A percentile compares a stretch with the other conserved stretches of the same genome.
These are phyloP conservation scores for Hanseniaspora jakobsenii DNA, from an alignment of 805 yeast genomes.

Conservation along the genomic window DNA sequence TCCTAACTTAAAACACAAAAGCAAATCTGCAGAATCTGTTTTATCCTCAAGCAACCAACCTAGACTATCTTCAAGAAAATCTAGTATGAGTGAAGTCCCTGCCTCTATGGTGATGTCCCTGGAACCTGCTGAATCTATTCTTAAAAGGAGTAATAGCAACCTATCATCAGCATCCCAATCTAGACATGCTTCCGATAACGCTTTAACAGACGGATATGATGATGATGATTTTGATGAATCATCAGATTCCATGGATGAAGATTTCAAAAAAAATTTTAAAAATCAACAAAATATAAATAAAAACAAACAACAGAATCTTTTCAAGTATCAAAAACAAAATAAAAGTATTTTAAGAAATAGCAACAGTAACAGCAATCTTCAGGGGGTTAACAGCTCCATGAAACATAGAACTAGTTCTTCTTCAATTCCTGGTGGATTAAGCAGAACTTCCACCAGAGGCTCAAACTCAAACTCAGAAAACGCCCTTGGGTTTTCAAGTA, in stretches of 20 bases:
- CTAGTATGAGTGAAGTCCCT: constrained; percentile 16
- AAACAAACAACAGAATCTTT: too few relatives aligned
- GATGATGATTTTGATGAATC: constrained; percentile 3
- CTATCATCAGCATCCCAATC: constrained; percentile 14
- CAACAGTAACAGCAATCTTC: constrained; percentile 1
- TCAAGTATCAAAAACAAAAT: too few relatives aligned
- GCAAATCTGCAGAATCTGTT: constrained; percentile 3
- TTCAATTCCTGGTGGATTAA: constrained; percentile 4
- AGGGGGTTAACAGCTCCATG: not conserved
- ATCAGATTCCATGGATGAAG: not conserved
- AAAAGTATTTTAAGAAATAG: constrained; percentile 11
- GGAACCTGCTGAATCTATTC: constrained; percentile 10
- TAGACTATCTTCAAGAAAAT: constrained; percentile 9
- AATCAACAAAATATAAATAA: constrained; percentile 2
- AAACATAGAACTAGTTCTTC: constrained; percentile 7
- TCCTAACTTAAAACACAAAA: not conserved
- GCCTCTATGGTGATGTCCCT: constrained; percentile 14
- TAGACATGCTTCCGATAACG: constrained; percentile 14
- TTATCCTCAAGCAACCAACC: constrained; percentile 2
- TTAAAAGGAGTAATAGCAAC: constrained; percentile 10
- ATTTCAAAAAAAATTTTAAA: constrained; percentile 3
- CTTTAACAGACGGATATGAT: constrained; percentile 13
- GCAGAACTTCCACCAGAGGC: constrained; percentile 13
- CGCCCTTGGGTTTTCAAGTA: constrained; percentile 21
- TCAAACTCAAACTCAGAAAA: constrained; percentile 13